Evolutionary conservation across 768 basidiomycete genomes (phyloP), one percentile per base, ranked within the genome.

Genomic region (Naganishia vaughanmartiniae): DNA sequence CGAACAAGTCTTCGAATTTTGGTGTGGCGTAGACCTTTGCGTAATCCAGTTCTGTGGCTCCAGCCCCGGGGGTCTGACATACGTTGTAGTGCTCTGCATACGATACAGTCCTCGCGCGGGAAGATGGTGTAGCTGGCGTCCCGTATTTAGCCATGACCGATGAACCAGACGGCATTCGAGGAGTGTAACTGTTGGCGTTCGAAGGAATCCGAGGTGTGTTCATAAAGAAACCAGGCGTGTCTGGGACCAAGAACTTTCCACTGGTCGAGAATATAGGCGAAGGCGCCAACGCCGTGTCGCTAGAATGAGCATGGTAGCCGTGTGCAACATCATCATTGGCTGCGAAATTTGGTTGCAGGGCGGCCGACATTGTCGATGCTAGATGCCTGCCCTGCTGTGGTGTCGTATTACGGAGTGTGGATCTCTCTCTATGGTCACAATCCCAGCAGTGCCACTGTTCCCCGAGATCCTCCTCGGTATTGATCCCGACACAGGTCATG

Each of bases 71-170:
- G 3, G 71, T 72, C 34, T 65, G 67, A n/a, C 71, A 72, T 1
- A 72, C 67, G 39, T 72, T 72, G 71, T 72, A 72, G 34, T 72
- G 71, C 33, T 72, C 71, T 9, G 71, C 71, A 56, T 72, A 72
- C 19, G 71, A 72, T 24, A 69, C 66, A 15, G 67, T 56, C 30
- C 71, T 54, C 11, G 42, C 34, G 34, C 67, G 57, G 28, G 39
- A 55, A 24, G 54, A 55, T 21, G 71, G 71, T 24, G 71, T 65
- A n/a, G 67, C 60, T 15, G 71, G 71, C 21, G 67, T 72, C 6
- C 36, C 54, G 48, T 51, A 57, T 46, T 42, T 58, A 12, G 57
- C 30, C 21, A 28, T 33, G 15, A 19, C 21, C 34, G 54, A 58
- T 5, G 71, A 67, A 31, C 71, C 57, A 11, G 71, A 72, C 17